These are phyloP conservation scores for Solanum dulcamara DNA, from an alignment of 257 asterid species.

Conservation along the genomic window DNA sequence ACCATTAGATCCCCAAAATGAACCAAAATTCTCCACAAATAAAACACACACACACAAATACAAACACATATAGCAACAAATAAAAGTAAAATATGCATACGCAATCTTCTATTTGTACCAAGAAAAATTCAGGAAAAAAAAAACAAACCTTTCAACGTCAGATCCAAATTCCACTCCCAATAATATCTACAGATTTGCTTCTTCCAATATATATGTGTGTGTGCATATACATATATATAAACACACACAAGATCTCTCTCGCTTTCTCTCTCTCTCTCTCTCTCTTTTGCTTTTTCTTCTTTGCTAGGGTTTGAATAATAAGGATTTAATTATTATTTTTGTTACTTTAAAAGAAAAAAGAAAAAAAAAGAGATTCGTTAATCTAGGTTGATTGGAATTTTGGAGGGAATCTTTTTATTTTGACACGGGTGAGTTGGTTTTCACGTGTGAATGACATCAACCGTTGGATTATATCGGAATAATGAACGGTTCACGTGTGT, in stretches of 20 bases:
- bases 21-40: neutral
- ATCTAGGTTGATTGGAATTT: neutral
- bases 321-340: neutral
- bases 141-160: neutral
- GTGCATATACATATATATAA: neutral
- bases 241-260: neutral
- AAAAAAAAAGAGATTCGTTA: neutral
- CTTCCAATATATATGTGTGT: neutral
- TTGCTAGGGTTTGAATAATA: neutral
- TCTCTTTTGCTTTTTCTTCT: neutral
- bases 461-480: neutral
- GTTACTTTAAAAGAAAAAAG: neutral
- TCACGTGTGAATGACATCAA: neutral
- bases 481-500: neutral
- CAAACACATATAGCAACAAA: neutral
- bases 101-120: neutral
- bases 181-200: neutral
- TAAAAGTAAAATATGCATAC: neutral
- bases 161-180: neutral
- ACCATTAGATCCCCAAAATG: neutral
- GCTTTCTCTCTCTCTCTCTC: neutral
- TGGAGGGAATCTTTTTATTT: neutral
- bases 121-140: neutral
- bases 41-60: too few species aligned
- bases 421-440: neutral